Evolutionary conservation across 164 flowering plant species (phyloP), one percentile per base, ranked within the genome.

Genomic region (Pachysandra terminalis): DNA sequence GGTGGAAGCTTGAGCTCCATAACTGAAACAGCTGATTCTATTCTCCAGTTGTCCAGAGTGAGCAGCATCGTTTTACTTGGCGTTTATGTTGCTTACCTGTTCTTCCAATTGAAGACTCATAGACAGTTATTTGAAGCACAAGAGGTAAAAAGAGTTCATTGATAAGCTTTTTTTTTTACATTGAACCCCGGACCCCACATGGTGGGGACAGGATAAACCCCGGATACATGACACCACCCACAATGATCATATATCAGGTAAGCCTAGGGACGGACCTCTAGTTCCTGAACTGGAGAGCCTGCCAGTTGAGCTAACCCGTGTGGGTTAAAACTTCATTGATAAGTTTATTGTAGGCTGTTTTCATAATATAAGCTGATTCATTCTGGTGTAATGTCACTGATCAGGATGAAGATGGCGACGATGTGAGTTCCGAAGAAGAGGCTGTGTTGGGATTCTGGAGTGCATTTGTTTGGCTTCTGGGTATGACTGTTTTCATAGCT

Each of bases 21-120:
- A n/a, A 63, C 64, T 13, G 5, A 45, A 10, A 61, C 72, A 4
- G 77, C 69, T 1, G 61, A 67, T 1, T 76, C 86, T 1, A 78
- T 81, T 0, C 86, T 95, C 0, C 61, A 61, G 5, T 59, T 94
- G 72, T 95, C 99, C 0, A 82, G 99, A 78, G 90, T 75, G 0
- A 79, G 87, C 65, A 82, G 90, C 84, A 83, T 95, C 21, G 67
- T 92, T 0, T 90, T 95, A 98, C 81, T 95, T 0, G 13, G 88
- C 45, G 89, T 86, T 0, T 95, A 95, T 73, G 15, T 75, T 27
- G 89, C 83, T 0, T 90, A 86, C 75, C 73, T 95, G 16, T 56
- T 85, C 70, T 95, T 95, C 81, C 97, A 95, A 66, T 61, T 95
- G 57, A 78, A 80, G 76, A 95, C 96, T 5, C 99, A 92, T 70